Evolutionary conservation across 1,284 basidiomycete genomes (phyloP), one percentile per base, ranked within the genome.

Genomic region (Boletus calvinii): DNA sequence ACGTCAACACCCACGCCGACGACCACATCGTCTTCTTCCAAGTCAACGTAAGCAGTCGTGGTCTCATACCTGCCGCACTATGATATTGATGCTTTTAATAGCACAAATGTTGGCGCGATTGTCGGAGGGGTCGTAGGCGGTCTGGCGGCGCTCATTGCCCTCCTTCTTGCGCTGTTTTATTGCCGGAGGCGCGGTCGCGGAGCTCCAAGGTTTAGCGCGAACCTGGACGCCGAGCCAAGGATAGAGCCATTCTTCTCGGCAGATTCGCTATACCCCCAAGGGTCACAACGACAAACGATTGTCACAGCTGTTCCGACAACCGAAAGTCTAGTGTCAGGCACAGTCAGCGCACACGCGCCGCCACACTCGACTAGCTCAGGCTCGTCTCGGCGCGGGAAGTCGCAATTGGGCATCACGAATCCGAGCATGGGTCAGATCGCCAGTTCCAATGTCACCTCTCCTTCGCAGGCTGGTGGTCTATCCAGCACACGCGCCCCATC

Each of bases 61-160:
- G 2, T 5, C 10, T 30, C 6, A 26, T 1, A 26, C 1, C 26
- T 26, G 1, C 11, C 22, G n/a, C 11, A 34, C n/a, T 35, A 11
- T 17, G 6, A 18, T 37, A 17, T 48, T 53, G 2, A 50, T 31
- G 6, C 24, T 31, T 38, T 9, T 15, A 10, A 17, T 24, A 59
- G 57, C n/a, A 34, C 17, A n/a, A 32, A 48, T 32, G 22, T 50
- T 24, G 48, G 49, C 1, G 52, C 49, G 11, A 38, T 60, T 12
- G 47, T 54, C 6, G 54, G 56, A 15, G 53, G 56, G 22, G 35
- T 49, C 30, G 10, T 61, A 3, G 59, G 57, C 2, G 59, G 52
- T 3, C 4, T 56, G 5, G 20, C n/a, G 30, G 50, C 22, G 17
- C 41, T 60, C 17, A 7, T 15, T 11, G 29, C 32, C 9, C 11